Evolutionary conservation across 208 protist species (phyloP), one percentile per base, ranked within the genome.

Genomic region (Trypanosoma avium): DNA sequence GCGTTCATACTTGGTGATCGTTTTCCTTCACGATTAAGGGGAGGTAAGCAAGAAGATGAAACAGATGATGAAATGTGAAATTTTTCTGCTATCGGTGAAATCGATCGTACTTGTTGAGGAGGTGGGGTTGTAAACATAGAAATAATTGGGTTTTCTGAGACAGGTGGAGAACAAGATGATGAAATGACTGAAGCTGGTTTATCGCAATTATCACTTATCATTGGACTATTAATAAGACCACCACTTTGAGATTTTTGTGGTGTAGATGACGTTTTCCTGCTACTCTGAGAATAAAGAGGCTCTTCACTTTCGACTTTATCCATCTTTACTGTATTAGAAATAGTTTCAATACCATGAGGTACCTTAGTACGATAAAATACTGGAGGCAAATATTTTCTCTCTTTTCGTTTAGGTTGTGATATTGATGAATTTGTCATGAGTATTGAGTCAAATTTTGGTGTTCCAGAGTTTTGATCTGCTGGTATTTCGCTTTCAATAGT

Each of bases 321-420:
- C n/a, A n/a, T n/a, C n/a, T n/a, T n/a, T n/a, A n/a, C n/a, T n/a
- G n/a, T n/a, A n/a, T n/a, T n/a, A n/a, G n/a, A n/a, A n/a, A n/a
- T n/a, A n/a, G n/a, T n/a, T n/a, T n/a, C n/a, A n/a, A n/a, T n/a
- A n/a, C n/a, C n/a, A n/a, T n/a, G n/a, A n/a, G 0, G 24, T 4
- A 27, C 13, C 21, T 10, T 7, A 27, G 40, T 53, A 45, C 42
- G 24, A 67, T n/a, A 58, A 50, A 60, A 73, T 8, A 58, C 3
- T 19, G 67, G 57, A 3, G 67, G 67, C 8, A 21, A 36, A n/a
- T n/a, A n/a, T n/a, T n/a, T n/a, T n/a, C n/a, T n/a, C n/a, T n/a
- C n/a, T n/a, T n/a, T n/a, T n/a, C n/a, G n/a, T n/a, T n/a, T n/a
- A n/a, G n/a, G n/a, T n/a, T n/a, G n/a, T n/a, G n/a, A n/a, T n/a